phyloP scores from a whole-genome alignment of 768 basidiomycete genomes.

The Porpolomopsis calyptriformis region DNA sequence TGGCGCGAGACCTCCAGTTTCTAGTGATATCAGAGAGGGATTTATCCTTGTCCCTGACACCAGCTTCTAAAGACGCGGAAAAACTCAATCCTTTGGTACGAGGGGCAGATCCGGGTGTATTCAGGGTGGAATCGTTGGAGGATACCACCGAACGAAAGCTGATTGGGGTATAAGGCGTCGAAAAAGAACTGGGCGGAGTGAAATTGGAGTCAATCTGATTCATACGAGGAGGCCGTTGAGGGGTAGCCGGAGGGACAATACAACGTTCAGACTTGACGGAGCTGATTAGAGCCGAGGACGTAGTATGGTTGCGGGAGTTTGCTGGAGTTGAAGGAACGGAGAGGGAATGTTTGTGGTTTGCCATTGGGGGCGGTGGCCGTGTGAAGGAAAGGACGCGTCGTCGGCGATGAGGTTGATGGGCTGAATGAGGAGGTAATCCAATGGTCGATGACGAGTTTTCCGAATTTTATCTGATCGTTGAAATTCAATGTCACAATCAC shows the following conservation, averaged over 20 bases:
- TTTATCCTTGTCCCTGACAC: constrained; percentile 15
- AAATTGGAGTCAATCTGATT: constrained; percentile 1
- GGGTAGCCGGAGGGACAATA: constrained; percentile 8
- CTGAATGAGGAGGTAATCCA: no score
- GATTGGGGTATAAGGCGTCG: constrained; percentile 61
- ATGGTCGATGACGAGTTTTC: no score
- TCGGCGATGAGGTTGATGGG: no score
- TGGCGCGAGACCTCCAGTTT: constrained; percentile 65
- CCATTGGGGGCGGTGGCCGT: neutral
- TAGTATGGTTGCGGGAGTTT: neutral
- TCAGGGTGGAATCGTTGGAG: constrained; percentile 43
- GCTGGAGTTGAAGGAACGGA: constrained; percentile 7
- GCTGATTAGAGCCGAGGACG: neutral
- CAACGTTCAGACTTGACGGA: constrained; percentile 4
- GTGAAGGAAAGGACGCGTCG: neutral
- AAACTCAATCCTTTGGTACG: constrained; percentile 28
- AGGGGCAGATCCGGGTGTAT: constrained; percentile 42
- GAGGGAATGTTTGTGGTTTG: constrained; percentile 5
- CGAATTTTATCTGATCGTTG: no score
- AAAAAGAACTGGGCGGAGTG: constrained; percentile 6
- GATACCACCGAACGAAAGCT: constrained; percentile 54
- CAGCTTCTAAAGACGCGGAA: constrained; percentile 23
- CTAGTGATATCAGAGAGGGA: constrained; percentile 51
- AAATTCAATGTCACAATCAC: no score
- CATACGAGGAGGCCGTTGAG: constrained; percentile 8